These are phyloP conservation scores for Diutina neorugosa DNA, from an alignment of 1,139 yeast species.

Conservation along the genomic window DNA sequence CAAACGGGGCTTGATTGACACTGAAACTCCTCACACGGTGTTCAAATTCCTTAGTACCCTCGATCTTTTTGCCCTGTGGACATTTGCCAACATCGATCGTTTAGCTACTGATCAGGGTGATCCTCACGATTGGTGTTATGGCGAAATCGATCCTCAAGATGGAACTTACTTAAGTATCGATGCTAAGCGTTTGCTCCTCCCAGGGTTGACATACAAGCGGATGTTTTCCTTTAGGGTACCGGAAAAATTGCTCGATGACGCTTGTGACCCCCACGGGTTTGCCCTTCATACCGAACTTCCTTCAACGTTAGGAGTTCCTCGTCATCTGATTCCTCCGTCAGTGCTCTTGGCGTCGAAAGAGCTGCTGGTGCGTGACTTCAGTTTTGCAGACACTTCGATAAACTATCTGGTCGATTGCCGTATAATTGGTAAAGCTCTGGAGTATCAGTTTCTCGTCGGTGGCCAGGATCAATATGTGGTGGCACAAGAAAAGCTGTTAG, in stretches of 20 bases:
- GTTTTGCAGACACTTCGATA: conserved; percentile 22
- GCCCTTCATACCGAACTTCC: conserved; percentile 25
- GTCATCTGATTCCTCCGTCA: conserved; percentile 2
- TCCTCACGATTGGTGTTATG: conserved; percentile 39
- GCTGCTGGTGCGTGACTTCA: conserved; percentile 17
- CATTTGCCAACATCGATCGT: conserved; percentile 34
- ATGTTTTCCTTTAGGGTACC: conserved; percentile 33
- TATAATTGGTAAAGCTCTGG: conserved; percentile 30
- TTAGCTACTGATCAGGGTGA: conserved; percentile 34
- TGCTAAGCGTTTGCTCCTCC: conserved; percentile 19
- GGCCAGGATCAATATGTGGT: conserved; percentile 24
- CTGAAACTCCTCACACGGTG: conserved; percentile 14
- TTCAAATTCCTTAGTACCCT: conserved; percentile 27
- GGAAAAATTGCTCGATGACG: conserved; percentile 24
- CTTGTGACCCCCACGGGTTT: conserved; percentile 24
- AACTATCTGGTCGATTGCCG: conserved; percentile 28
- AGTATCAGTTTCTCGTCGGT: conserved; percentile 13
- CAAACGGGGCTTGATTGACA: conserved; percentile 18
- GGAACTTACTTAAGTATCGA: conserved; percentile 21
- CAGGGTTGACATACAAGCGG: conserved; percentile 22
- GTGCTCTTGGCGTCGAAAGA: not conserved
- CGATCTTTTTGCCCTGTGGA: conserved; percentile 36
- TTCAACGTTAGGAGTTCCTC: conserved; percentile 21
- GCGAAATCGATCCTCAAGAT: conserved; percentile 34
- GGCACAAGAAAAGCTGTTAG: conserved; percentile 22